Conservation (phyloP, 768 basidiomycete species). For the Mycena floridula region DNA sequence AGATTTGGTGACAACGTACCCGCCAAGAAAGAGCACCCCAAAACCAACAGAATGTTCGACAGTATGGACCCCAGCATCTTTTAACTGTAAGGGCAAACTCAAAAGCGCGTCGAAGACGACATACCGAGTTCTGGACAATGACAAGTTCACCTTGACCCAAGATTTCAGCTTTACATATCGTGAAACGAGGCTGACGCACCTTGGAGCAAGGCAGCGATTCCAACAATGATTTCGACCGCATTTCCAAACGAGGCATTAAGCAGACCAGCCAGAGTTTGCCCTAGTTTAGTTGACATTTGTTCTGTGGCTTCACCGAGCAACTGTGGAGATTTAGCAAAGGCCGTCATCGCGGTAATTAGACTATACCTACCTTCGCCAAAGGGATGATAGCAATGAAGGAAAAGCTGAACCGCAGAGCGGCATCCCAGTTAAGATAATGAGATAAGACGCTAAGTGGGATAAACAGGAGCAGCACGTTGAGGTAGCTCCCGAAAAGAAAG, state of each 20-base stretch:
- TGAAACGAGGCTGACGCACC: slow-evolving; percentile 33
- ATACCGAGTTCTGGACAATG: slow-evolving; percentile 86
- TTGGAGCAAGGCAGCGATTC: slow-evolving; percentile 76
- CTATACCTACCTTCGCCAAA: slow-evolving; percentile 63
- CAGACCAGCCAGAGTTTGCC: slow-evolving; percentile 81
- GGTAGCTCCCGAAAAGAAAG: slow-evolving; percentile 59
- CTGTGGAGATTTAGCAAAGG: slow-evolving; percentile 23
- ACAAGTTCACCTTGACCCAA: slow-evolving; percentile 78
- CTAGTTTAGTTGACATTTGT: slow-evolving; percentile 70
- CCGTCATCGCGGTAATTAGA: slow-evolving; percentile 1
- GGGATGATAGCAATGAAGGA: slow-evolving; percentile 84
- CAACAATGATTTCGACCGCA: slow-evolving; percentile 87
- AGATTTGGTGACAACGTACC: slow-evolving; percentile 31
- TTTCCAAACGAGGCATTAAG: slow-evolving; percentile 83
- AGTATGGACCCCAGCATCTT: slow-evolving; percentile 91
- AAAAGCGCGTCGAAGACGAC: slow-evolving; percentile 9
- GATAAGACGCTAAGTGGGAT: slow-evolving; percentile 68
- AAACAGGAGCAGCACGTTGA: slow-evolving; percentile 75
- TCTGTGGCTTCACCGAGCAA: slow-evolving; percentile 80
- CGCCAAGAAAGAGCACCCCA: slow-evolving; percentile 88
- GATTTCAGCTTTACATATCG: too few species aligned
- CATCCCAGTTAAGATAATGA: slow-evolving; percentile 69
- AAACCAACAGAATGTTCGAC: slow-evolving; percentile 83
- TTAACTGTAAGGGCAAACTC: not conserved
- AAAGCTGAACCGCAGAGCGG: slow-evolving; percentile 64